Evolutionary conservation across 495 filamentous ascomycete genomes (phyloP).

Genomic region (Cetradonia linearis): DNA sequence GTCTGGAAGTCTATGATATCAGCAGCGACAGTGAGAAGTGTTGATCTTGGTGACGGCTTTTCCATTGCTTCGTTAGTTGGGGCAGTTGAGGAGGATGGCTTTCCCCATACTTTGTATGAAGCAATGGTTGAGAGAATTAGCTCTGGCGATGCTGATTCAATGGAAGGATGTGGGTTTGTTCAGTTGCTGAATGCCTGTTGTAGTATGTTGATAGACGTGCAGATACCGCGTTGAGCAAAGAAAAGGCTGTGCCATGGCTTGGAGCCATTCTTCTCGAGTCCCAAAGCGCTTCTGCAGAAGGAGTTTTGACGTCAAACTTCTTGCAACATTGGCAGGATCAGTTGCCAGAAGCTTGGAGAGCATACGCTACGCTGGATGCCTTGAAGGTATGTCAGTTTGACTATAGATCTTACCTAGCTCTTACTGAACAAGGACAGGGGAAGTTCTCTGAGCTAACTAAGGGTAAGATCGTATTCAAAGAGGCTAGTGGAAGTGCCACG

Average conservation of each 20-base stretch:
- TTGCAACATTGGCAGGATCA: conserved; percentile 46
- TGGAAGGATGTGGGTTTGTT: conserved; percentile 29
- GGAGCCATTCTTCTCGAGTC: conserved; percentile 44
- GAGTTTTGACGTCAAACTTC: conserved; percentile 35
- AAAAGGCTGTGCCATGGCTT: conserved; percentile 38
- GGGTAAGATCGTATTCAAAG: conserved; percentile 10
- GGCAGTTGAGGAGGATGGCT: conserved; percentile 25
- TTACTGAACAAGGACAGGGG: conserved; percentile 9
- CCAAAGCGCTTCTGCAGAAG: conserved; percentile 29
- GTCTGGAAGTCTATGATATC: conserved; percentile 41
- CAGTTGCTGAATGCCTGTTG: conserved; percentile 15
- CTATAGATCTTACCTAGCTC: neutral
- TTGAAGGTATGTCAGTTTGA: conserved; percentile 32
- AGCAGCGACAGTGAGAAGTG: conserved; percentile 36
- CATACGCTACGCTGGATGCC: conserved; percentile 37
- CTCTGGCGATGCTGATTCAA: conserved; percentile 24
- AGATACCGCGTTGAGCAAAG: conserved; percentile 42
- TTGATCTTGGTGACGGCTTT: conserved; percentile 32
- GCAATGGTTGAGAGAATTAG: conserved; percentile 24
- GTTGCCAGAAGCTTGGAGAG: conserved; percentile 50
- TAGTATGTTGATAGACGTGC: conserved; percentile 22
- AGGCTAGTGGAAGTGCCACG: conserved; percentile 8
- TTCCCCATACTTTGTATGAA: conserved; percentile 15
- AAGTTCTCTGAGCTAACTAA: conserved; percentile 13
- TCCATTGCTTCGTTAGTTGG: conserved; percentile 12